Percentiles rank a stretch among this genome's conserved stretches.
Conservation (phyloP, 345 rosid species). For the Brassica rapa region DNA sequence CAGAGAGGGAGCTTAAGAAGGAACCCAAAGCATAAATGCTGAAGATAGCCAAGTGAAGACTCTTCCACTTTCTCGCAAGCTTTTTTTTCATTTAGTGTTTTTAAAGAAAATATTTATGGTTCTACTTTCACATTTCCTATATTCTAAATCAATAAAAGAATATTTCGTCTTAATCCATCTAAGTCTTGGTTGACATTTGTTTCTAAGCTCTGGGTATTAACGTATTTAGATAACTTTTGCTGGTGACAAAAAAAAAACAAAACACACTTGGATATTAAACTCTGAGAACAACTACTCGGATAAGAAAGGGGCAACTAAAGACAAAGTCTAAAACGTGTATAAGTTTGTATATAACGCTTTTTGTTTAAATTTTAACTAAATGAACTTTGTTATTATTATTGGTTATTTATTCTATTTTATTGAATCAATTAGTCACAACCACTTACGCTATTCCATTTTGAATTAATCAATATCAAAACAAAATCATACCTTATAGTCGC, state of each 20-base stretch:
- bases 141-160: not conserved
- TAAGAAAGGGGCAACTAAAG: no score
- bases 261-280: not conserved
- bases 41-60: not conserved
- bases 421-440: no score
- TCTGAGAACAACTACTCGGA: not conserved
- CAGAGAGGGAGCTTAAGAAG: no score
- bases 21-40: no score
- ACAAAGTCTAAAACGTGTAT: no score
- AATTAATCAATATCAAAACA: no score
- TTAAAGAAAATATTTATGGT: not conserved
- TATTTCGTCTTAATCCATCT: not conserved
- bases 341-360: no score
- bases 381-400: no score
- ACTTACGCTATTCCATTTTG: no score
- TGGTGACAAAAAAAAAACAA: not conserved
- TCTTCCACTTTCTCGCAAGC: not conserved
- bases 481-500: no score
- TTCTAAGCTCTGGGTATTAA: not conserved
- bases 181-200: not conserved
- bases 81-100: not conserved
- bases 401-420: no score
- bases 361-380: no score
- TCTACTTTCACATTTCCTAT: not conserved
- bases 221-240: not conserved